phyloP scores from a whole-genome alignment of 2,329 filamentous ascomycete genomes.

The Aspergillus calidoustus region DNA sequence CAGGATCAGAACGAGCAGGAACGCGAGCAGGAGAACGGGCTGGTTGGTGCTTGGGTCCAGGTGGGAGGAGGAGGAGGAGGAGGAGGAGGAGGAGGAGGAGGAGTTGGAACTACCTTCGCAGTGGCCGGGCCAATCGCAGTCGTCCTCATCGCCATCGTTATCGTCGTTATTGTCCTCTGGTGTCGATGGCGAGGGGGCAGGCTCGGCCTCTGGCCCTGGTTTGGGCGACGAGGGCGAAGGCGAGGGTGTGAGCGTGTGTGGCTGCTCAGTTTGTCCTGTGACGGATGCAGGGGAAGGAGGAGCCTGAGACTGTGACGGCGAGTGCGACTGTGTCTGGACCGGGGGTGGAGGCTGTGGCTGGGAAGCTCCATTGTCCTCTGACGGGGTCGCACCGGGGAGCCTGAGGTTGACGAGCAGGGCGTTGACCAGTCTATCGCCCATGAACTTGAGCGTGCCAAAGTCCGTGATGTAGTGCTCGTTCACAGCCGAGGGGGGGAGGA shows the following conservation, averaged over 20 bases:
- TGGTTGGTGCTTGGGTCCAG: background rate
- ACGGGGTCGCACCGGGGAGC: conserved; percentile 2
- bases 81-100: background rate
- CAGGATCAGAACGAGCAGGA: background rate
- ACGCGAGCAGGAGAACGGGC: background rate
- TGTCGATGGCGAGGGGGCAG: background rate
- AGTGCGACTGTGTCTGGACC: too few species aligned
- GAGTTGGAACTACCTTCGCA: conserved; percentile 23
- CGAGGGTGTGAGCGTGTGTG: too few species aligned
- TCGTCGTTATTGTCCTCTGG: background rate
- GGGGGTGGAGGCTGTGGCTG: background rate
- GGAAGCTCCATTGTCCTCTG: background rate
- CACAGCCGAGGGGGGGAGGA: conserved; percentile 32
- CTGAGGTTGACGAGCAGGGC: conserved; percentile 28
- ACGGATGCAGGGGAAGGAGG: background rate
- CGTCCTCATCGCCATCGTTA: background rate
- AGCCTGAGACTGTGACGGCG: background rate
- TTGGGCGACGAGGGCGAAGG: too few species aligned
- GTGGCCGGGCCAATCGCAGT: conserved; percentile 25
- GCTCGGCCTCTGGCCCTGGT: background rate
- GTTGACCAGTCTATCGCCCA: conserved; percentile 34
- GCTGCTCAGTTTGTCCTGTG: background rate
- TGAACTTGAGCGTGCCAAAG: conserved; percentile 32
- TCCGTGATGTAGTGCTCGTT: conserved; percentile 34
- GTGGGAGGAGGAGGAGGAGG: background rate